These are phyloP conservation scores for Annulohypoxylon moriforme DNA, from an alignment of 495 filamentous ascomycete species.

Conservation along the genomic window DNA sequence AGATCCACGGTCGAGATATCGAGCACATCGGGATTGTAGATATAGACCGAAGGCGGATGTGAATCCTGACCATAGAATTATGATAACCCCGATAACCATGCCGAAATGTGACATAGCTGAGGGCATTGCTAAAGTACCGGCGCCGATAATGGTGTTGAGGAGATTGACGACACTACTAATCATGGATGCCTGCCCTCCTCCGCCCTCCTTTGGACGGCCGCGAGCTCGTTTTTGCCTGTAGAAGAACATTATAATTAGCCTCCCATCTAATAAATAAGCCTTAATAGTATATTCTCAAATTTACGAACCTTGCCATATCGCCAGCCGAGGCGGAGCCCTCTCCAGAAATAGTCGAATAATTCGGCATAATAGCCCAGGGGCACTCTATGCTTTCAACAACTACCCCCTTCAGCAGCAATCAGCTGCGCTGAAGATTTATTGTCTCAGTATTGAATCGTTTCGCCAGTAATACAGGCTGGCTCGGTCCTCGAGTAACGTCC, in stretches of 20 bases:
- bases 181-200: conserved; percentile 83
- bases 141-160: conserved; percentile 95
- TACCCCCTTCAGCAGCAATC: conserved; percentile 13
- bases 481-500: conserved; percentile 9
- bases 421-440: conserved; percentile 24
- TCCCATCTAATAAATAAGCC: neutral
- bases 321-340: conserved; percentile 45
- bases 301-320: conserved; percentile 56
- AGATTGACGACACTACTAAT: conserved; percentile 92
- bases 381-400: conserved; percentile 4
- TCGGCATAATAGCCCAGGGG: conserved; percentile 57
- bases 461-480: conserved; percentile 16
- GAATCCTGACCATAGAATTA: conserved; percentile 90
- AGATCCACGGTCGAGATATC: conserved; percentile 86
- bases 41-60: conserved; percentile 94
- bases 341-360: conserved; percentile 57
- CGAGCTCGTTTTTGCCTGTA: conserved; percentile 52
- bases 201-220: conserved; percentile 53
- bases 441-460: conserved; percentile 16
- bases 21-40: conserved; percentile 89
- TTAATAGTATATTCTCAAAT: neutral
- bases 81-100: conserved; percentile 80
- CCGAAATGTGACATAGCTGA: conserved; percentile 92
- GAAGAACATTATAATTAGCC: conserved; percentile 1
- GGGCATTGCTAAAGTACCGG: conserved; percentile 94